Evolutionary conservation across 352 stramenopile species (phyloP).

Genomic region (Phytophthora foliorum): DNA sequence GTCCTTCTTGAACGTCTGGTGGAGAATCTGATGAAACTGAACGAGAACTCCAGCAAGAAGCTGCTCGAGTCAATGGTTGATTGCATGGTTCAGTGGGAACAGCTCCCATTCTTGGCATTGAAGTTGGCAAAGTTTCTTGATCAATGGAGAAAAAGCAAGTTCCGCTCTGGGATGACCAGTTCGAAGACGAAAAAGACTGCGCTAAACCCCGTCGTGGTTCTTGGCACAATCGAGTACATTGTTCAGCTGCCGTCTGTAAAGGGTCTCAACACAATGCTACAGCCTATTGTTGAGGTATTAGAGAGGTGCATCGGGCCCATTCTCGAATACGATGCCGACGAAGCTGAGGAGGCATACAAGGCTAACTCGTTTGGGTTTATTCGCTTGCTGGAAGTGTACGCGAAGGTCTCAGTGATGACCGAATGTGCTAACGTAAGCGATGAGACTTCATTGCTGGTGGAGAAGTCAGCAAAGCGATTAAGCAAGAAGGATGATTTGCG

Average conservation of each 20-base stretch:
- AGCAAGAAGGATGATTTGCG: slow-evolving; percentile 52
- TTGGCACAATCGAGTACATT: slow-evolving; percentile 76
- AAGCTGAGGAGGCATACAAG: slow-evolving; percentile 55
- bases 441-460: slow-evolving; percentile 53
- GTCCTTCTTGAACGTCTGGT: slow-evolving; percentile 67
- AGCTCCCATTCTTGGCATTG: slow-evolving; percentile 69
- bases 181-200: slow-evolving; percentile 50
- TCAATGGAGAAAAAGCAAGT: slow-evolving; percentile 67
- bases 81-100: slow-evolving; percentile 79
- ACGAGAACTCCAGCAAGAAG: slow-evolving; percentile 77
- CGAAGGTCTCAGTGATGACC: slow-evolving; percentile 62
- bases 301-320: slow-evolving; percentile 57
- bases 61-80: slow-evolving; percentile 84
- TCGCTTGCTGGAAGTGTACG: slow-evolving; percentile 78
- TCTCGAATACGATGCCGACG: slow-evolving; percentile 50
- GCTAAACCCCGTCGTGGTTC: slow-evolving; percentile 71
- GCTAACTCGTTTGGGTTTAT: slow-evolving; percentile 70
- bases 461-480: slow-evolving; percentile 53
- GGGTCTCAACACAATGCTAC: slow-evolving; percentile 57
- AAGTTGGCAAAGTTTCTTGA: slow-evolving; percentile 71
- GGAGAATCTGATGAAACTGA: slow-evolving; percentile 76
- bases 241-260: slow-evolving; percentile 56
- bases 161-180: slow-evolving; percentile 21
- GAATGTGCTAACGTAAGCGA: slow-evolving; percentile 64
- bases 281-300: slow-evolving; percentile 53